These are phyloP conservation scores for Fomitopsis betulina DNA, from an alignment of 1,284 basidiomycete species.

Conservation along the genomic window DNA sequence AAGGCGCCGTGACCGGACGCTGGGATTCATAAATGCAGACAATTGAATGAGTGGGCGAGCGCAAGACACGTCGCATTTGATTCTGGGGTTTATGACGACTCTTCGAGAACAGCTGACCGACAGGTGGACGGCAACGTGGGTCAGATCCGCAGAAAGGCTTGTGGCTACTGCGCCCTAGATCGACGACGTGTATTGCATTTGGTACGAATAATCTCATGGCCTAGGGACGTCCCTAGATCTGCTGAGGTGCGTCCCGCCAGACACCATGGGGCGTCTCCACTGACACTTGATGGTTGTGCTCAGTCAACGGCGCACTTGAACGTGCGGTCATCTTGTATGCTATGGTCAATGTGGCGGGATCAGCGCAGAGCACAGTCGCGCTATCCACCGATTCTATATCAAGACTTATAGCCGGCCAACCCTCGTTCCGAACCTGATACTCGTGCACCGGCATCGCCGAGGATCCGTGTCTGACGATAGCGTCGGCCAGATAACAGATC, in stretches of 20 bases:
- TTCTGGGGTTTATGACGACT: neutral
- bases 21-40: neutral
- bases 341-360: neutral
- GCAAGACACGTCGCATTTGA: neutral
- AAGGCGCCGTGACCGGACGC: neutral
- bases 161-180: neutral
- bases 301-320: neutral
- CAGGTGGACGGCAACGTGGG: neutral
- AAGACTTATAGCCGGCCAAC: neutral
- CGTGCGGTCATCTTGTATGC: neutral
- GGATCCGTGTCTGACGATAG: neutral
- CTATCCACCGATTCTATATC: neutral
- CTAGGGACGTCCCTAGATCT: neutral
- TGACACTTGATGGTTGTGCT: neutral
- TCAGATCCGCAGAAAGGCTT: neutral
- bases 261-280: neutral
- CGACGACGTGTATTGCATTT: neutral
- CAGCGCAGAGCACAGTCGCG: neutral
- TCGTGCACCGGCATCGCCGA: no score
- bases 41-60: neutral
- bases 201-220: neutral
- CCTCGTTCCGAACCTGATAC: no score
- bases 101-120: neutral
- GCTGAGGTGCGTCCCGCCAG: neutral
- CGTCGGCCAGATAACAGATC: conserved; percentile 1